Evolutionary conservation across 129 eudicot genomes (phyloP).

Genomic region (Artemisia tridentata): DNA sequence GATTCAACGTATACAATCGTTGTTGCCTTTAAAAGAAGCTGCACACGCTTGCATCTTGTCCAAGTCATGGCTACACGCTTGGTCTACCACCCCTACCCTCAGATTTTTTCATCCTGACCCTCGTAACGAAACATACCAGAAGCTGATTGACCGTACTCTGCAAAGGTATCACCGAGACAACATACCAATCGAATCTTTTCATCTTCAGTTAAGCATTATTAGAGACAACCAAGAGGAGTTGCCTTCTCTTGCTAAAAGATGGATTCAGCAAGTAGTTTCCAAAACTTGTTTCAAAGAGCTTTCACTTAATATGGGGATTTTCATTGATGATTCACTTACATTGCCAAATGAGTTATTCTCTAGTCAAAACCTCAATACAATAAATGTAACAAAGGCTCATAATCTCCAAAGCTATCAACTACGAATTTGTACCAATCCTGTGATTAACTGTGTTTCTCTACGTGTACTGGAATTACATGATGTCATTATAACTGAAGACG

Average conservation of each 20-base stretch:
- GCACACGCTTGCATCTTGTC: background rate
- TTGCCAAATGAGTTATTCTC: conserved; percentile 7
- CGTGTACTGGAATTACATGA: too few relatives aligned
- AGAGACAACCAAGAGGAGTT: too few relatives aligned
- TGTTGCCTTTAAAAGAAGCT: background rate
- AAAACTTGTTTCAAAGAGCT: background rate
- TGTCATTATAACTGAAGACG: background rate
- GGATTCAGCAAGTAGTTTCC: background rate
- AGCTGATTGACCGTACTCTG: background rate
- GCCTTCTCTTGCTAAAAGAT: background rate
- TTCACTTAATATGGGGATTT: background rate
- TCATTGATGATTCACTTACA: background rate
- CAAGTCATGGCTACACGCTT: conserved; percentile 3
- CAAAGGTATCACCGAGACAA: background rate
- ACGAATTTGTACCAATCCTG: too few relatives aligned
- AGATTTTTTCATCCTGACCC: background rate
- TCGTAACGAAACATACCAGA: background rate
- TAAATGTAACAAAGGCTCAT: background rate
- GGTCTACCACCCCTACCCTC: background rate
- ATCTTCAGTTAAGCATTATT: background rate
- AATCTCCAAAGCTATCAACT: too few relatives aligned
- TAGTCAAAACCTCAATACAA: background rate
- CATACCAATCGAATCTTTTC: background rate
- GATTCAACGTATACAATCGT: background rate
- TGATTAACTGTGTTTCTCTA: too few relatives aligned